A percentile compares a stretch with the other conserved stretches of the same genome.
phyloP scores from a whole-genome alignment of 2,329 filamentous ascomycete species.

The Neopestalotiopsis sp. region DNA sequence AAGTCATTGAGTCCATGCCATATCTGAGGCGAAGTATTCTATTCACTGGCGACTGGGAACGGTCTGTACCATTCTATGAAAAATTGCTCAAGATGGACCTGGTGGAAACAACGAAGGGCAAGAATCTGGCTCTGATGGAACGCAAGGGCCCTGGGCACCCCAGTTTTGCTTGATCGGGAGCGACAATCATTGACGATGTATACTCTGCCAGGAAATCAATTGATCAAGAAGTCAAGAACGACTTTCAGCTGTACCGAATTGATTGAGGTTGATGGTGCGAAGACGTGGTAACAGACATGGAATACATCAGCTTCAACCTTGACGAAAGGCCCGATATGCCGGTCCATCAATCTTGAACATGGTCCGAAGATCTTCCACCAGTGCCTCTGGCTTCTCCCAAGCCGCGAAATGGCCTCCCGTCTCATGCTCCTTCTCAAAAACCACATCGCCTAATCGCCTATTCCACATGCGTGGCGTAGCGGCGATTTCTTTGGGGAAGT shows the following conservation, averaged over 20 bases:
- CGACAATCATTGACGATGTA: too few relatives aligned
- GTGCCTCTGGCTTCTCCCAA: constrained; percentile 2
- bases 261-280: too few relatives aligned
- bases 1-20: constrained; percentile 47
- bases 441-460: constrained; percentile 22
- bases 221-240: too few relatives aligned
- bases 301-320: too few relatives aligned
- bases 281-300: too few relatives aligned
- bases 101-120: constrained; percentile 22
- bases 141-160: constrained; percentile 27
- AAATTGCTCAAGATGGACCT: constrained; percentile 37
- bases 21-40: constrained; percentile 45
- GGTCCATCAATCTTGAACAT: not conserved
- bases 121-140: constrained; percentile 26
- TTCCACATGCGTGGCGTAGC: constrained; percentile 21
- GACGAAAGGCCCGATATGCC: not conserved
- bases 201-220: too few relatives aligned
- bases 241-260: too few relatives aligned
- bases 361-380: not conserved
- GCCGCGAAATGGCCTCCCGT: constrained; percentile 23
- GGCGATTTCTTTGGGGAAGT: constrained; percentile 24
- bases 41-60: constrained; percentile 34
- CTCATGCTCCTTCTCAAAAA: constrained; percentile 24
- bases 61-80: constrained; percentile 39
- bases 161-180: not conserved